Base-by-base conservation (phyloP, 805 yeast genomes). In the Teunomyces lycoperdinae region DNA sequence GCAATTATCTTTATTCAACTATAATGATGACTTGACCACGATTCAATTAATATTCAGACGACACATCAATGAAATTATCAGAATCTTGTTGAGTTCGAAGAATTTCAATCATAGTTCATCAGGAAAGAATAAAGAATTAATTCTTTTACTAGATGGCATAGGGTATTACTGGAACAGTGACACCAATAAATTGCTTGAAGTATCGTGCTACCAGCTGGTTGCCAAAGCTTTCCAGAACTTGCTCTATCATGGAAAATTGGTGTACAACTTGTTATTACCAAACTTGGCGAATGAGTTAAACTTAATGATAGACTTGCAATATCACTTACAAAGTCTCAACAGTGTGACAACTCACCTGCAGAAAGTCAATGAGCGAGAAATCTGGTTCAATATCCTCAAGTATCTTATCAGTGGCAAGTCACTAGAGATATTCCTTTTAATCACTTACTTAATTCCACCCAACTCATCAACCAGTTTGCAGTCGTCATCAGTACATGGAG, bases 1-100 rank as follows among this genome's bases (percentile, higher is more conserved):
- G 30, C 77, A 72, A 50, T 57, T 71, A 30, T 68, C 76, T 13
- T 59, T 75, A n/a, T 70, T 65, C 54, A 70, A 64, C 47, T 73
- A 73, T 51, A 74, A 74, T 50, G 79, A 75, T 52, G 79, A 74
- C 51, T 60, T 72, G 49, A 69, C 76, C 40, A 75, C 79, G 1
- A 62, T 74, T 40, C 76, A 74, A 56, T 58, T 70, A 30, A 67
- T 73, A 26, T 62, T 72, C 58, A 52, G 79, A 44, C 64, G 78
- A 52, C 79, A 74, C 51, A 66, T 74, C 31, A 73, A 73, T 50
- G 77, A 73, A 47, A 63, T 74, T 20, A 56, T 70, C 8, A 55
- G 78, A 24, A 70, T 73, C 3, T 52, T 73, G 16, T 54, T 71
- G 29, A 64, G 71, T 20, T 66, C 69, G 31, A 70, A 67, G 49